These are phyloP conservation scores for Chloris gayana DNA, from an alignment of 176 grass and related monocot genomes.

Conservation along the genomic window DNA sequence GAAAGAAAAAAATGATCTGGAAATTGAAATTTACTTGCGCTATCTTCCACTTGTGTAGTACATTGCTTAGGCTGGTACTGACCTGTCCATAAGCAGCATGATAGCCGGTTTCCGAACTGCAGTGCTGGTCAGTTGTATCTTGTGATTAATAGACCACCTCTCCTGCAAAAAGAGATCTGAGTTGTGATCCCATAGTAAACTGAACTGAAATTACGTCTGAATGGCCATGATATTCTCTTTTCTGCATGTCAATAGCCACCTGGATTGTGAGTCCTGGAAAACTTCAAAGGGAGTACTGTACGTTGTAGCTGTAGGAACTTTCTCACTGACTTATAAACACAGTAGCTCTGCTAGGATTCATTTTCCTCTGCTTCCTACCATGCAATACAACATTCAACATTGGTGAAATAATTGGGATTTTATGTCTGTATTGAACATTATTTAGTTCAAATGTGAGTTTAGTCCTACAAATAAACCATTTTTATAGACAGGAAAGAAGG, in stretches of 20 bases:
- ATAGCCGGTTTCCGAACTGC: neutral
- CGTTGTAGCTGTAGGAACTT: neutral
- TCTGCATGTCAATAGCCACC: neutral
- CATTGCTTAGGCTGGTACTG: neutral
- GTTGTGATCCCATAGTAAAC: neutral
- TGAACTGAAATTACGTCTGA: neutral
- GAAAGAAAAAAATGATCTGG: neutral
- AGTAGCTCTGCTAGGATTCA: neutral
- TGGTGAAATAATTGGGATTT: neutral
- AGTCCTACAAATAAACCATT: neutral
- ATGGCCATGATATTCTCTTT: neutral
- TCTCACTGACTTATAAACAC: neutral
- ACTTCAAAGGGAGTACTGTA: neutral
- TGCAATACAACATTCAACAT: neutral
- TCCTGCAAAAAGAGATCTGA: neutral
- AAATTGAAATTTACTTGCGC: neutral
- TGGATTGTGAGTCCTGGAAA: conserved; percentile 3
- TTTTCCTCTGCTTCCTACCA: neutral
- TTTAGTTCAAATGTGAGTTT: neutral
- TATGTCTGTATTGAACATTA: neutral
- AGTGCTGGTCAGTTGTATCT: conserved; percentile 1
- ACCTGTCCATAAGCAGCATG: neutral
- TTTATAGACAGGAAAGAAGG: neutral
- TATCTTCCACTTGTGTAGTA: neutral
- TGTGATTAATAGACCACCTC: neutral